Base-by-base conservation (phyloP, 139 green algal genomes). In the Closterium sp. region DNA sequence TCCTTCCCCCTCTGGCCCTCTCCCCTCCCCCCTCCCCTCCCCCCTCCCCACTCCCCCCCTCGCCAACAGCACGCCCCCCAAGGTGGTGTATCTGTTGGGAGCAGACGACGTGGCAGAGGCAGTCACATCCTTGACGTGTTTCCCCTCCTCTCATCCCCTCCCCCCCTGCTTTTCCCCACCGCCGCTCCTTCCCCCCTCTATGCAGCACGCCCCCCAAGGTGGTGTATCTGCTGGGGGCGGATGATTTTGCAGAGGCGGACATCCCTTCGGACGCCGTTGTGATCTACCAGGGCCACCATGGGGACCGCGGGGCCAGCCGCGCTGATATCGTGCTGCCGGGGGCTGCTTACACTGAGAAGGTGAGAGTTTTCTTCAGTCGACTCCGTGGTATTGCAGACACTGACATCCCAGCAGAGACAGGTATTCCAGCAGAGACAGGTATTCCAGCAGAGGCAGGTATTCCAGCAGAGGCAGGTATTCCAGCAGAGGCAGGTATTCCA, bases 251-350 rank as follows among this genome's bases (percentile, higher is more conserved):
- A 85, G 88, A 93, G 17, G 95, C 97, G 11, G 95, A 91, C 0
- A 97, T 99, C 86, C 97, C 98, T 0, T 91, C 91, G 19, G 96
- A 95, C 86, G 97, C 97, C 0, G 99, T 99, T 95, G 98, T 99
- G 27, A 94, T 99, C 19, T 99, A 99, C 96, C 96, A 98, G 79
- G 98, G 98, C 27, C 97, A 98, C 94, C 98, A 99, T 88, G 98
- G 98, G 6, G 98, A 99, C 95, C 93, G 93, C n/a, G 98, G 98
- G 19, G 98, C 98, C 2, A 92, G 96, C 2, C 94, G 97, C 2
- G 98, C 98, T 13, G 93, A 99, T 92, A 96, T 99, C 0, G 93
- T 99, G 34, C 97, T 99, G 87, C 98, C 98, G 4, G 98, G 97
- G 70, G 91, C 95, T 28, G 95, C 95, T 24, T 96, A 95, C 93